phyloP scores from a whole-genome alignment of 768 basidiomycete species.

The Coprinopsis cinerea region DNA sequence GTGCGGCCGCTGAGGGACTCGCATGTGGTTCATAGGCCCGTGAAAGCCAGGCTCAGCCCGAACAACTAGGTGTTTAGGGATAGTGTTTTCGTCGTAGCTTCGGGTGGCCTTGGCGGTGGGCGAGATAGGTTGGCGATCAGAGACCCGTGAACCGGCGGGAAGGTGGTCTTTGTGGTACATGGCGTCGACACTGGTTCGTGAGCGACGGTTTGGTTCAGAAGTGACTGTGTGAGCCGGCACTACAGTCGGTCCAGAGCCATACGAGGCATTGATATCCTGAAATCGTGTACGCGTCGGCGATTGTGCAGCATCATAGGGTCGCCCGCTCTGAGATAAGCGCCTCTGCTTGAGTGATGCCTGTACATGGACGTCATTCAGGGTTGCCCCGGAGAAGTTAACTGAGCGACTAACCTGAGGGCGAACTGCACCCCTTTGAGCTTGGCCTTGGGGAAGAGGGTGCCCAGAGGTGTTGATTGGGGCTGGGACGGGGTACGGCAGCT shows the following conservation, averaged over 20 bases:
- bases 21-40: constrained; percentile 22
- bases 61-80: no score
- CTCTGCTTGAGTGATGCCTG: not conserved
- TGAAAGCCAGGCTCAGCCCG: not conserved
- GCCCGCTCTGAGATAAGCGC: not conserved
- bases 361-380: not conserved
- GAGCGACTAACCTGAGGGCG: not conserved
- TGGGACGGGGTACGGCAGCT: not conserved
- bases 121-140: no score
- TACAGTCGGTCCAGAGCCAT: no score
- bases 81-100: no score
- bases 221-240: no score
- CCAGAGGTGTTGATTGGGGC: not conserved
- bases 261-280: no score
- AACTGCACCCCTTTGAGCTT: not conserved
- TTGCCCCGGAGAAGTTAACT: no score
- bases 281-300: constrained; percentile 8
- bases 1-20: constrained; percentile 19
- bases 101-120: no score
- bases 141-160: no score
- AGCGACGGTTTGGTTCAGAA: no score
- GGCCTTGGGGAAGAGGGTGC: not conserved
- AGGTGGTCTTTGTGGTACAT: no score
- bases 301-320: constrained; percentile 10
- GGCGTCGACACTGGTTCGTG: no score